Conservation (phyloP, 2,329 filamentous ascomycete genomes). For the Epicoccum sorghinum region DNA sequence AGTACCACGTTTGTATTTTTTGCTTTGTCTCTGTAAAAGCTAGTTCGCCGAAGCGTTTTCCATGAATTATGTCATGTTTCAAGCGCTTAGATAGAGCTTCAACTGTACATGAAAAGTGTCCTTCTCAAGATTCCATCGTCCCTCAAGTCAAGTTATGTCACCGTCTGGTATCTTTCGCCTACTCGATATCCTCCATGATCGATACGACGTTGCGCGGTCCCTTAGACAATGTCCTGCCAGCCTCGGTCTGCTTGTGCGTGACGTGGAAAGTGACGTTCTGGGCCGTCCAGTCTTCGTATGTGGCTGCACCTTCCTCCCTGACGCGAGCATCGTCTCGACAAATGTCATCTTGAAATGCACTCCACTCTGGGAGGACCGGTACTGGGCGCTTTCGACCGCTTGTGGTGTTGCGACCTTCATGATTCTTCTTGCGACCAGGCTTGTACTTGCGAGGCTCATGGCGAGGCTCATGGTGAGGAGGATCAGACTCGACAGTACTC, state of each 20-base stretch:
- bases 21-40: constrained; percentile 4
- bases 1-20: constrained; percentile 1
- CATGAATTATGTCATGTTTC: too few species aligned
- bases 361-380: constrained; percentile 8
- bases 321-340: constrained; percentile 6
- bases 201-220: constrained; percentile 10
- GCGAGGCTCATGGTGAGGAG: neutral
- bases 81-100: too few species aligned
- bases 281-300: neutral
- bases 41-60: neutral
- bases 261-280: constrained; percentile 11
- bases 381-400: neutral
- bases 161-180: neutral
- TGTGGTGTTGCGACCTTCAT: neutral
- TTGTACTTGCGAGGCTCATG: neutral
- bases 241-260: constrained; percentile 10
- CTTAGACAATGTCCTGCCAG: neutral
- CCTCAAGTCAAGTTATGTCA: neutral
- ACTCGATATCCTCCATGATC: constrained; percentile 8
- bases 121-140: neutral
- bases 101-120: neutral
- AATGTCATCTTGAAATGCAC: constrained; percentile 9
- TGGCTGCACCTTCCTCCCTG: neutral
- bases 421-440: neutral
- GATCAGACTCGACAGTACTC: too few species aligned